These are phyloP conservation scores for Solanum verrucosum DNA, from an alignment of 257 asterid species.

Conservation along the genomic window DNA sequence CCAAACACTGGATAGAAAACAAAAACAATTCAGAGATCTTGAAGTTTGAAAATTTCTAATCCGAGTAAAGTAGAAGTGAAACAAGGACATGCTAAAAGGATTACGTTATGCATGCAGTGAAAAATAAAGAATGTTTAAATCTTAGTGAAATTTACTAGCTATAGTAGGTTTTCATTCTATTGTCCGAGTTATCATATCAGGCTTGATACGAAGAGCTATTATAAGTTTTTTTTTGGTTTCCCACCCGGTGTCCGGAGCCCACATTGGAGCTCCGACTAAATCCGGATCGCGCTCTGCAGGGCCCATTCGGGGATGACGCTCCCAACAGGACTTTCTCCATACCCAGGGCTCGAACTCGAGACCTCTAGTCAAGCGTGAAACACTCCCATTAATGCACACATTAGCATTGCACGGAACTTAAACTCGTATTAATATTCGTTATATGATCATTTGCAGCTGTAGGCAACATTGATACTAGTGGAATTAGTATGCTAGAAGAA, in stretches of 20 bases:
- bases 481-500: conserved; percentile 89
- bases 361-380: too few species aligned
- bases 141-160: background rate
- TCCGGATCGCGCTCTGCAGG: too few species aligned
- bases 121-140: too few species aligned
- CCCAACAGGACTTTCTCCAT: too few species aligned
- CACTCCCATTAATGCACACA: too few species aligned
- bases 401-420: background rate
- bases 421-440: background rate
- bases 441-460: conserved; percentile 44
- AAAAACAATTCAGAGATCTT: background rate
- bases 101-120: background rate
- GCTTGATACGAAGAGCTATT: background rate
- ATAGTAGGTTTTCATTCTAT: background rate
- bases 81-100: background rate
- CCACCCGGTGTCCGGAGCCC: too few species aligned
- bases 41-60: background rate
- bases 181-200: too few species aligned
- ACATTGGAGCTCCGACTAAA: too few species aligned
- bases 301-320: too few species aligned
- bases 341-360: too few species aligned
- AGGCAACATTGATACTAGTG: conserved; percentile 94
- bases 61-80: background rate
- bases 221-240: too few species aligned
- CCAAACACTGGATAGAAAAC: background rate